Percentiles rank a stretch among this genome's conserved stretches.
Conservation (phyloP, 495 filamentous ascomycete species). For the Hypomontagnella submonticulosa region DNA sequence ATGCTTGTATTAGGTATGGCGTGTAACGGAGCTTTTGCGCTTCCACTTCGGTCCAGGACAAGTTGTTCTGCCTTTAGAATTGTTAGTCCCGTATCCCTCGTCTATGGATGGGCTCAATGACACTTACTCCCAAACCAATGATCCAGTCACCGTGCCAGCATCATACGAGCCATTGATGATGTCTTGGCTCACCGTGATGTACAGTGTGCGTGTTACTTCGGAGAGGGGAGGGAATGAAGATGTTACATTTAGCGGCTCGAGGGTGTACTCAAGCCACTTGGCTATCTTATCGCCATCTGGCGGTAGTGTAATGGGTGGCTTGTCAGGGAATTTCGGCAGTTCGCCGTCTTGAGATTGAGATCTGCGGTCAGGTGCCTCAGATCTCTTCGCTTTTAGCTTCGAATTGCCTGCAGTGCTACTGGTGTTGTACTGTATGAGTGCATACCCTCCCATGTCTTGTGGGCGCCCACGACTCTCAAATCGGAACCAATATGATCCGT, state of each 20-base stretch:
- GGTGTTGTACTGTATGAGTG: slow-evolving; percentile 61
- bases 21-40: slow-evolving; percentile 38
- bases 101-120: background rate
- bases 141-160: slow-evolving; percentile 36
- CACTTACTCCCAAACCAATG: slow-evolving; percentile 47
- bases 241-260: slow-evolving; percentile 54
- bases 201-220: slow-evolving; percentile 65
- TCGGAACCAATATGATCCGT: slow-evolving; percentile 63
- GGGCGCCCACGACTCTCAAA: slow-evolving; percentile 63
- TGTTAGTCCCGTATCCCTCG: slow-evolving; percentile 14
- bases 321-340: slow-evolving; percentile 33
- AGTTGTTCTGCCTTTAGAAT: slow-evolving; percentile 54
- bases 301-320: slow-evolving; percentile 54
- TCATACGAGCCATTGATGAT: slow-evolving; percentile 54
- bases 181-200: slow-evolving; percentile 57
- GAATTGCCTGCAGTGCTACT: slow-evolving; percentile 23
- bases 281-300: slow-evolving; percentile 45
- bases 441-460: slow-evolving; percentile 58
- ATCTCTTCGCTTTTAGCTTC: slow-evolving; percentile 1
- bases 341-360: slow-evolving; percentile 12
- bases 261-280: slow-evolving; percentile 65
- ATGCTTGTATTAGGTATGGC: slow-evolving; percentile 68
- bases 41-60: slow-evolving; percentile 62
- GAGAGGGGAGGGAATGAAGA: slow-evolving; percentile 56
- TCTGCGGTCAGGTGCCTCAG: background rate